phyloP scores from a whole-genome alignment of 495 filamentous ascomycete genomes.

The Rhizodiscina lignyota region DNA sequence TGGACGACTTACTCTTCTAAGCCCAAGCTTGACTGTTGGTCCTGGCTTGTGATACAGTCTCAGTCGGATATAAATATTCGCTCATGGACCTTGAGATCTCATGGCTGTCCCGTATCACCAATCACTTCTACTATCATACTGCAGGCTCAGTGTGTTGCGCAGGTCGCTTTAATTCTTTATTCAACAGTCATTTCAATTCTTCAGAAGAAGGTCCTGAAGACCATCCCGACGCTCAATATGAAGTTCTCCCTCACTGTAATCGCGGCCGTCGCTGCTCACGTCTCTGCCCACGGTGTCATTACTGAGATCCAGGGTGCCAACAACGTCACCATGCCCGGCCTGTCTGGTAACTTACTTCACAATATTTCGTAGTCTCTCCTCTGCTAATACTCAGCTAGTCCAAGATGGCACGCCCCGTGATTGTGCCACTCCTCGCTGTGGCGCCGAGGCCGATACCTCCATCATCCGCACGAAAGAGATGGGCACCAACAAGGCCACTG shows the following conservation, averaged over 20 bases:
- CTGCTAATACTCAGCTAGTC: slow-evolving; percentile 19
- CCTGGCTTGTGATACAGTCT: too few relatives aligned
- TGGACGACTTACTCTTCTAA: too few relatives aligned
- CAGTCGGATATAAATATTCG: too few relatives aligned
- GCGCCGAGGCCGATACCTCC: slow-evolving; percentile 24
- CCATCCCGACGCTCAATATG: slow-evolving; percentile 8
- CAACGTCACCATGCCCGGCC: slow-evolving; percentile 14
- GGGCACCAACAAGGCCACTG: slow-evolving; percentile 24
- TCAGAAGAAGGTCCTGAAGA: neutral
- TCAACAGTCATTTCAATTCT: neutral
- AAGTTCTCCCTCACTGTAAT: slow-evolving; percentile 10
- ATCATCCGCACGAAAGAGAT: slow-evolving; percentile 34
- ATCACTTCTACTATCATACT: too few relatives aligned
- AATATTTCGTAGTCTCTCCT: too few relatives aligned
- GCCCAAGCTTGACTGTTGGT: too few relatives aligned
- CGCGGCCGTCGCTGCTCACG: slow-evolving; percentile 9
- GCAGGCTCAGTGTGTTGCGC: too few relatives aligned
- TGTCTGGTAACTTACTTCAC: slow-evolving; percentile 7
- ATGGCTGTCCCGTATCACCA: too few relatives aligned
- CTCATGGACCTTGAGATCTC: too few relatives aligned
- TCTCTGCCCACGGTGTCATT: slow-evolving; percentile 13
- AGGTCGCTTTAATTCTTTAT: neutral
- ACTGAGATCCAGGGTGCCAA: slow-evolving; percentile 14
- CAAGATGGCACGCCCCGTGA: slow-evolving; percentile 40
- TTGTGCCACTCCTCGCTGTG: slow-evolving; percentile 34